These are phyloP conservation scores for Beverwykella pulmonaria DNA, from an alignment of 495 filamentous ascomycete species.

Conservation along the genomic window DNA sequence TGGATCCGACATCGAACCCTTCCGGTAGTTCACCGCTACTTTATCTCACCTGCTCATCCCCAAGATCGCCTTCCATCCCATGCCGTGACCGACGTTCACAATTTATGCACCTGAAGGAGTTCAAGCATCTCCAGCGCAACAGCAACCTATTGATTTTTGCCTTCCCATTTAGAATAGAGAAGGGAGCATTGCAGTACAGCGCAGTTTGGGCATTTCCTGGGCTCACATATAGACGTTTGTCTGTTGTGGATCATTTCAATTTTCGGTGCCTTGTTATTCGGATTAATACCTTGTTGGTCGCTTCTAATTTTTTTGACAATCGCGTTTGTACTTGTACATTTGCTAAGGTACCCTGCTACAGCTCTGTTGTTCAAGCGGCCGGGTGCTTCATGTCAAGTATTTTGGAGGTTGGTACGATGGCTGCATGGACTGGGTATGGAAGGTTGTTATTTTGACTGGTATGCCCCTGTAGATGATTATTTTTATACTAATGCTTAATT, in stretches of 20 bases:
- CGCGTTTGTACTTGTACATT: background rate
- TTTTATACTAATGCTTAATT: too few relatives aligned
- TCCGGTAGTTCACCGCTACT: background rate
- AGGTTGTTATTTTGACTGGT: background rate
- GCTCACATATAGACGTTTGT: background rate
- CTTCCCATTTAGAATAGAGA: background rate
- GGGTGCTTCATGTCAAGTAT: background rate
- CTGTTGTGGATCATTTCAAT: too few relatives aligned
- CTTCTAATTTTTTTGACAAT: background rate
- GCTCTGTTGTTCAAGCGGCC: background rate
- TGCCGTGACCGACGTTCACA: background rate
- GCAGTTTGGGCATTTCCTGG: background rate
- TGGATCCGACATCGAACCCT: background rate
- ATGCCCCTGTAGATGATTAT: background rate
- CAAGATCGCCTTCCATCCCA: conserved; percentile 2
- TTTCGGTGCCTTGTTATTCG: too few relatives aligned
- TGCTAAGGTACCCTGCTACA: background rate
- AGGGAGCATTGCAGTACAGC: background rate
- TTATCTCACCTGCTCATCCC: background rate
- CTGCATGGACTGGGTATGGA: background rate
- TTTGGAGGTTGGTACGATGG: conserved; percentile 2
- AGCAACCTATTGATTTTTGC: background rate
- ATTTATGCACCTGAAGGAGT: background rate
- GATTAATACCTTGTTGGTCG: too few relatives aligned
- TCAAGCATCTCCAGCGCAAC: background rate